Percentiles rank a stretch among this genome's conserved stretches.
phyloP scores from a whole-genome alignment of 495 filamentous ascomycete genomes.

The Clohesyomyces aquaticus region DNA sequence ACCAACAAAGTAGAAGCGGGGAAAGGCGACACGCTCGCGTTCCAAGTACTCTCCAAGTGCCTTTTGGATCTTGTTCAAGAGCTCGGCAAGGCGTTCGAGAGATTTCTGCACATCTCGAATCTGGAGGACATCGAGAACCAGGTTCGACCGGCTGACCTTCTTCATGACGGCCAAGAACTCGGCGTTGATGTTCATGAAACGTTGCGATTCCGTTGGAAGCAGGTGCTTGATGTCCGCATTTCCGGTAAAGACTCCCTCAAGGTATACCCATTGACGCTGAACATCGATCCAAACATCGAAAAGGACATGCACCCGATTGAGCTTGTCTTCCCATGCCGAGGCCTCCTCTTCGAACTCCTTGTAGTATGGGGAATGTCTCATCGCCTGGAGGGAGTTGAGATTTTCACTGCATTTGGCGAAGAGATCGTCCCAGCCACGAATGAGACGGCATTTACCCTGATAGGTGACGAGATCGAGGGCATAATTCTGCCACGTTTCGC shows the following conservation, averaged over 20 bases:
- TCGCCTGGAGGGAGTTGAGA: slow-evolving; percentile 93
- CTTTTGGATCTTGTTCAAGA: slow-evolving; percentile 99
- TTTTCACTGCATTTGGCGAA: slow-evolving; percentile 99
- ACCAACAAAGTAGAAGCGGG: slow-evolving; percentile 98
- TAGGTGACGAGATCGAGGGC: slow-evolving; percentile 93
- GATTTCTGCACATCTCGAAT: slow-evolving; percentile 96
- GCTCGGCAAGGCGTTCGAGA: slow-evolving; percentile 87
- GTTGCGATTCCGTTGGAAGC: slow-evolving; percentile 89
- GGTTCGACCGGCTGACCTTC: slow-evolving; percentile 93
- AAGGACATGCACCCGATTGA: slow-evolving; percentile 94
- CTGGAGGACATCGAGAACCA: slow-evolving; percentile 90
- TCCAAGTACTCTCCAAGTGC: slow-evolving; percentile 98
- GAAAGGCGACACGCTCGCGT: slow-evolving; percentile 94
- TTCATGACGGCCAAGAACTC: slow-evolving; percentile 98
- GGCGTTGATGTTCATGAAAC: slow-evolving; percentile 98
- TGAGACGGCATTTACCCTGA: slow-evolving; percentile 95
- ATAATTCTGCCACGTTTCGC: slow-evolving; percentile 95
- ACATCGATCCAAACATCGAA: slow-evolving; percentile 99
- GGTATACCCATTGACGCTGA: slow-evolving; percentile 98
- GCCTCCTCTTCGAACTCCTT: slow-evolving; percentile 99
- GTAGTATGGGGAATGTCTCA: slow-evolving; percentile 98
- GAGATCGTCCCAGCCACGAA: slow-evolving; percentile 96
- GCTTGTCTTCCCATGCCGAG: slow-evolving; percentile 93
- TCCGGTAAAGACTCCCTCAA: slow-evolving; percentile 97
- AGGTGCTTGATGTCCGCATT: slow-evolving; percentile 99